Evolutionary conservation across 2,329 filamentous ascomycete species (phyloP).

Genomic region (Tricladium varicosporioides): DNA sequence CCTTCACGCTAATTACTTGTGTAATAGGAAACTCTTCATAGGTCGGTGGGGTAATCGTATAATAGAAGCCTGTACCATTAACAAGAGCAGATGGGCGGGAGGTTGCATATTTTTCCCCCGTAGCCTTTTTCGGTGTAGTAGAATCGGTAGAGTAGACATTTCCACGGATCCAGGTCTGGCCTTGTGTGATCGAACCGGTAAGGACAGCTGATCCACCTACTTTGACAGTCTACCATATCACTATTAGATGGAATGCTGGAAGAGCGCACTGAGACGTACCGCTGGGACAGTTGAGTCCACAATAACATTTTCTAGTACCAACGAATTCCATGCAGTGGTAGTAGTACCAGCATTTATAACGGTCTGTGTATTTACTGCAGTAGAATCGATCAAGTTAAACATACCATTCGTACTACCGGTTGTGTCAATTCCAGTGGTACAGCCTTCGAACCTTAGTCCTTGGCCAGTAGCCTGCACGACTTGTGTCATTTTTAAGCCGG

Average conservation of each 20-base stretch:
- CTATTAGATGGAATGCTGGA: background rate
- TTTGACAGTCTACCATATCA: background rate
- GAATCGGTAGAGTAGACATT: background rate
- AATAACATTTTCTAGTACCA: background rate
- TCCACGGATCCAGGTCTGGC: constrained; percentile 1
- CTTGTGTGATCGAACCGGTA: background rate
- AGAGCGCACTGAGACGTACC: background rate
- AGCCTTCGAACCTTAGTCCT: background rate
- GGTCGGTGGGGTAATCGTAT: background rate
- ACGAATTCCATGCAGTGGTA: background rate
- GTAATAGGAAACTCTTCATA: constrained; percentile 1
- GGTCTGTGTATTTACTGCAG: background rate
- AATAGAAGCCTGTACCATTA: background rate
- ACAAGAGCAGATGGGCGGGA: background rate
- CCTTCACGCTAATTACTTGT: constrained; percentile 4
- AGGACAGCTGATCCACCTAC: background rate
- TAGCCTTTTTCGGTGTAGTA: background rate
- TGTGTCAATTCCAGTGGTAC: background rate
- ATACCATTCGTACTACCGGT: background rate
- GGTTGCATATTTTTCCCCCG: background rate
- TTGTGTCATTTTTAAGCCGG: background rate
- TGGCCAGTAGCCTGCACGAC: background rate
- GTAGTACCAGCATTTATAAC: background rate
- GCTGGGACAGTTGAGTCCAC: background rate
- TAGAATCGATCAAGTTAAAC: background rate